Base-by-base conservation (phyloP, 768 basidiomycete species). In the Boletus vinaceobasis region DNA sequence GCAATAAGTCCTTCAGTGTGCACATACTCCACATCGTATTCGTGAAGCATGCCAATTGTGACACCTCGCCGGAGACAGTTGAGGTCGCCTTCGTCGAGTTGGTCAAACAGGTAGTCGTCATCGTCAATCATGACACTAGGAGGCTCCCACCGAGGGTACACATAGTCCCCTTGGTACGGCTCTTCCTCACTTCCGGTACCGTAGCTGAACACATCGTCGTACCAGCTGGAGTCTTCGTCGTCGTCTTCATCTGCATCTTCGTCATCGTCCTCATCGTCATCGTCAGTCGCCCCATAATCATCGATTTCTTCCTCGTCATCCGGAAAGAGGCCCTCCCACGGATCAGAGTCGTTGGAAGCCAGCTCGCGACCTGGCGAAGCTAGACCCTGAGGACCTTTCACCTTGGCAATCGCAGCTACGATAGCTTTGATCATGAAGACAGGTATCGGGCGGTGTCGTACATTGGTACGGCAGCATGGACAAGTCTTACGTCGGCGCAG, bases 311-410 rank as follows among this genome's bases (percentile, higher is more conserved):
- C 78, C 9, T 75, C 73, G 26, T 74, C 74, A 10, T 73, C 67
- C 1, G 74, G 75, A 66, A 90, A 90, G 47, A 90, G 78, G 1
- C 86, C 88, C 43, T 77, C 79, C 88, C 88, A 90, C 0, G 86
- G 86, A 62, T 90, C 84, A 2, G 71, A 75, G 7, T 78, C 78
- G 26, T 66, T 68, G 21, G 76, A 71, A 4, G 70, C 61, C 11
- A 69, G 64, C n/a, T 65, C 60, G 26, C 63, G 59, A 44, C 63
- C 67, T 0, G 58, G 47, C 1, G 61, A 63, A 23, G 59, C 60
- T 17, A 57, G 58, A 37, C 43, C n/a, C 15, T 51, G 62, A 17
- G 56, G 43, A 27, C 64, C 66, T 59, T 75, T 81, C n/a, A 66
- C 71, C 56, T 79, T 82, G 35, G 69, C 67, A 15, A 90, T 61